Evolutionary conservation across 768 basidiomycete genomes (phyloP).

Genomic region (Terana coerulea): DNA sequence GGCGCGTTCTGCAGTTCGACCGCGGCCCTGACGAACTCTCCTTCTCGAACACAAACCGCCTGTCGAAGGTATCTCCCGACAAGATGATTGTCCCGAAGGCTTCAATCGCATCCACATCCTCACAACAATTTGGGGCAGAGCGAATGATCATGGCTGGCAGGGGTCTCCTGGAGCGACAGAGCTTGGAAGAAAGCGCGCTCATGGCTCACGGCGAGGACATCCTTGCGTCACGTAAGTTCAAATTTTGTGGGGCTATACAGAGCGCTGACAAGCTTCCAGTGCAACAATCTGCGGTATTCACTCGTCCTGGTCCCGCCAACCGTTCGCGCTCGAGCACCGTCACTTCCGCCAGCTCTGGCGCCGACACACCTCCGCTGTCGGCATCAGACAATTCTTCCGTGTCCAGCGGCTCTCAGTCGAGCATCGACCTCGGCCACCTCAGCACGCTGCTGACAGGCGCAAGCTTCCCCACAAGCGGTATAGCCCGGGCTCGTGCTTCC

Average conservation of each 20-base stretch:
- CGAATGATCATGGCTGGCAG: conserved; percentile 63
- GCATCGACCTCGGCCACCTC: conserved; percentile 67
- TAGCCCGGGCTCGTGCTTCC: conserved; percentile 36
- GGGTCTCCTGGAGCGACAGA: conserved; percentile 61
- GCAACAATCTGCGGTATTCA: conserved; percentile 35
- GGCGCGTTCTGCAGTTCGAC: conserved; percentile 23
- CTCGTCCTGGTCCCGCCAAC: conserved; percentile 45
- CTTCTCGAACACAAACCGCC: conserved; percentile 18
- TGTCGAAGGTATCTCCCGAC: conserved; percentile 38
- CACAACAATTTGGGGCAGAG: conserved; percentile 62
- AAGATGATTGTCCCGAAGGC: conserved; percentile 55
- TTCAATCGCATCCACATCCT: conserved; percentile 62
- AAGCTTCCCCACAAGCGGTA: conserved; percentile 40
- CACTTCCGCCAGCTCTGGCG: conserved; percentile 56
- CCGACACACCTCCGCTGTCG: conserved; percentile 69
- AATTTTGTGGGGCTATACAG: too few species aligned
- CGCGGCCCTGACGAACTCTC: conserved; percentile 5
- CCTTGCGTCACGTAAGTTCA: conserved; percentile 46
- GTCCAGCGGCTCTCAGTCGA: conserved; percentile 72
- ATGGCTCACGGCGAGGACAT: conserved; percentile 66
- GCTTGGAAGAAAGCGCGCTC: conserved; percentile 62
- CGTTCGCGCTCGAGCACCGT: conserved; percentile 68
- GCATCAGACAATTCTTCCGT: conserved; percentile 63
- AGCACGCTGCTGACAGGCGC: conserved; percentile 52
- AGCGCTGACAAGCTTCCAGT: too few species aligned